phyloP scores from a whole-genome alignment of 164 flowering plant species.

The Magnolia kwangsiensis region DNA sequence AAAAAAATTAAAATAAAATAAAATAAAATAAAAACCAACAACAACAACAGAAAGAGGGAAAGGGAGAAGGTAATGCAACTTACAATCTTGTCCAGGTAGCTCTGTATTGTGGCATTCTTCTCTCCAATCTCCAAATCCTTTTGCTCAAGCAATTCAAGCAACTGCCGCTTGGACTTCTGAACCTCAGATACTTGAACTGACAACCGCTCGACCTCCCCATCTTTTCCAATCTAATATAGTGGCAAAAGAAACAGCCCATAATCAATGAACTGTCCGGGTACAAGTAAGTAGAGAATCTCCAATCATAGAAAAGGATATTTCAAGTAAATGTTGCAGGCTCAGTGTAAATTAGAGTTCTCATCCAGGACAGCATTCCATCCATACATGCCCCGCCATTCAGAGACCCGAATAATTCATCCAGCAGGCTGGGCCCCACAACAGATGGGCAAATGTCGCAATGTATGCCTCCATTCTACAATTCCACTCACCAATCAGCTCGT shows the following conservation, averaged over 20 bases:
- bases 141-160: slow-evolving; percentile 70
- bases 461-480: too few species aligned
- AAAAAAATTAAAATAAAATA: too few species aligned
- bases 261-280: background rate
- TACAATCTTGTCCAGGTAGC: slow-evolving; percentile 83
- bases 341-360: too few species aligned
- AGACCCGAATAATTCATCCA: too few species aligned
- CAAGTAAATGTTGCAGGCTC: background rate
- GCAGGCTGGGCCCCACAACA: too few species aligned
- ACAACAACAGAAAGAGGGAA: background rate
- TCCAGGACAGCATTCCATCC: too few species aligned
- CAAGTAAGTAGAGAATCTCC: background rate
- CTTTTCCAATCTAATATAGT: slow-evolving; percentile 57
- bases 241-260: background rate
- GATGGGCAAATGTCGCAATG: too few species aligned
- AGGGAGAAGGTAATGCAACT: slow-evolving; percentile 14
- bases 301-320: background rate
- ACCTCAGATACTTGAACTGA: slow-evolving; percentile 53
- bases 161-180: slow-evolving; percentile 74
- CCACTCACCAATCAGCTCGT: too few species aligned
- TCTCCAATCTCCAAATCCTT: slow-evolving; percentile 74
- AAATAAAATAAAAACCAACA: background rate
- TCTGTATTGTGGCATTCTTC: slow-evolving; percentile 67
- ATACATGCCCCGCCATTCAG: too few species aligned
- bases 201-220: slow-evolving; percentile 76